Base-by-base conservation (phyloP, 2,329 filamentous ascomycete genomes). In the Ophiostoma sp. region DNA sequence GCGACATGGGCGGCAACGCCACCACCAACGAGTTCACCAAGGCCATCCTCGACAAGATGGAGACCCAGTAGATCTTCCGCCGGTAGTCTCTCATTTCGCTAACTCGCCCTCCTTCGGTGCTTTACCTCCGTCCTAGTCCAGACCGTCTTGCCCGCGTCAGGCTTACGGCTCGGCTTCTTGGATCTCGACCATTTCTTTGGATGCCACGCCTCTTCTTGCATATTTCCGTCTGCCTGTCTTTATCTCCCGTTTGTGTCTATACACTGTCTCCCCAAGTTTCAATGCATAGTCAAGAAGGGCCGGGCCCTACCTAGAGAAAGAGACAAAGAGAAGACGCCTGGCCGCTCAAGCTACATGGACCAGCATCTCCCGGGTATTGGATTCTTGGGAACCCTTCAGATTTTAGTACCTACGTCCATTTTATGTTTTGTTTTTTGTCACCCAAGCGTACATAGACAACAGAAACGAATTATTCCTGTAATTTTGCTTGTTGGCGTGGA, bases 21-120 rank as follows among this genome's bases (percentile, higher is more conserved):
- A 92, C 90, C 75, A 99, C 94, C 72, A 88, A 97, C 81, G 89
- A 98, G 80, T 99, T 98, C 84, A 98, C 95, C 76, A 86, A 89
- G 76, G 93, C 95, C 75, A 91, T 99, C 77, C 85, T 99, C 77
- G 87, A 93, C 83, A 92, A 95, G 86, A 96, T 99, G 93, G 94
- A 98, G 84, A 81, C 83, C 74, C 76, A 88, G 78, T 89, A 86
- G 40, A 63, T 18, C 9, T 5, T 60, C 58, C 3, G 1, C 36
- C 2, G 36, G 7, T 62, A 38, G 12, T 62, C 38, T 62, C 38
- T 42, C 5, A 42, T n/a, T 2, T n/a, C 27, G 27, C 27, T 27
- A 27, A 27, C 27, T 27, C 2, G 27, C 27, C 27, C 27, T 27
- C 27, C 27, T 27, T 27, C 27, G 27, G 27, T 27, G 27, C 27